phyloP scores from a whole-genome alignment of 1,284 basidiomycete genomes.

The Pterula multifida region DNA sequence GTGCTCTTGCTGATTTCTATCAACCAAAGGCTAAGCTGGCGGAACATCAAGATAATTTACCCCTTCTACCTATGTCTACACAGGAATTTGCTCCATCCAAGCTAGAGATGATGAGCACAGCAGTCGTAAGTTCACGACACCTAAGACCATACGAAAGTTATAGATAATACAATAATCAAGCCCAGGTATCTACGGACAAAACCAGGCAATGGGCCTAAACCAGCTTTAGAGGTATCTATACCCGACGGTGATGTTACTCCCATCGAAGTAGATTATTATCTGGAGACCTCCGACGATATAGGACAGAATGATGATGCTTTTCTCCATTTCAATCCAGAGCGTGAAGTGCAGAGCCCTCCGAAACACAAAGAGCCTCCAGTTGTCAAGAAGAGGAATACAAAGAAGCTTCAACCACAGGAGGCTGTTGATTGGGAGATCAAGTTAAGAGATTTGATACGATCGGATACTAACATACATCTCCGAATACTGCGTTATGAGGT shows the following conservation, averaged over 20 bases:
- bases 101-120: background rate
- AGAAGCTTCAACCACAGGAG: constrained; percentile 11
- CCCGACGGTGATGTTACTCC: no score
- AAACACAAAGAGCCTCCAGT: background rate
- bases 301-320: constrained; percentile 19
- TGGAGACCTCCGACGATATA: constrained; percentile 9
- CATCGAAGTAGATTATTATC: no score
- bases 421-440: constrained; percentile 20
- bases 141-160: no score
- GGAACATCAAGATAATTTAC: background rate
- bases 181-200: no score
- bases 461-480: constrained; percentile 34
- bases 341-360: background rate
- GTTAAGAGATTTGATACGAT: constrained; percentile 30
- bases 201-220: no score
- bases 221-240: no score
- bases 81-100: background rate
- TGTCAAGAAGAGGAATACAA: background rate
- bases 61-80: background rate
- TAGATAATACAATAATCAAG: no score
- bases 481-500: constrained; percentile 57
- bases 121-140: background rate
- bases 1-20: background rate
- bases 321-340: constrained; percentile 24
- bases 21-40: background rate